Percentiles rank a stretch among this genome's conserved stretches.
Evolutionary conservation across 495 filamentous ascomycete species (phyloP).

Genomic region (Penicillium argentinense): DNA sequence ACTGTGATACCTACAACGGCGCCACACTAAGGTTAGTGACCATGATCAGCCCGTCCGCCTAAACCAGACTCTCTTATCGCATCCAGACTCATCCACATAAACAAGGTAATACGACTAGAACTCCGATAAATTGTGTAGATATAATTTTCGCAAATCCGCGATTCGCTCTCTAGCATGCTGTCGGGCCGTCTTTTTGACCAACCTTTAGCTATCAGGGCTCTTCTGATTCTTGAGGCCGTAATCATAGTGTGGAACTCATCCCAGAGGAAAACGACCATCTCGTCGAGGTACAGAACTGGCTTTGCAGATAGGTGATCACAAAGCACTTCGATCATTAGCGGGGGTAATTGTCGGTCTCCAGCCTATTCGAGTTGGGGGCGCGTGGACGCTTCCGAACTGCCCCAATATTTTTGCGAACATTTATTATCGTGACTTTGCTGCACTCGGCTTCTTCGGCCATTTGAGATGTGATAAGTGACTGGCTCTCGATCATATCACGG

Average conservation of each 20-base stretch:
- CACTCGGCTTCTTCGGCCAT: constrained; percentile 22
- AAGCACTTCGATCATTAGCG: constrained; percentile 20
- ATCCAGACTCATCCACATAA: not conserved
- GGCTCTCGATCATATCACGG: constrained; percentile 4
- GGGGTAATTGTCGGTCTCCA: constrained; percentile 12
- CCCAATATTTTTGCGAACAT: constrained; percentile 22
- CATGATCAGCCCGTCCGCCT: constrained; percentile 6
- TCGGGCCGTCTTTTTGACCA: constrained; percentile 16
- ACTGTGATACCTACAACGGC: constrained; percentile 29
- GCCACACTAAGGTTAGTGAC: constrained; percentile 29
- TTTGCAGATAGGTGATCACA: constrained; percentile 18
- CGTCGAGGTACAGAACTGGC: constrained; percentile 16
- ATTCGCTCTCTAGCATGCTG: constrained; percentile 17
- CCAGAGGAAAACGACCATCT: constrained; percentile 20
- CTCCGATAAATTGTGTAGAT: not conserved
- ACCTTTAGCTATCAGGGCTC: constrained; percentile 1
- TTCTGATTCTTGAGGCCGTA: constrained; percentile 14
- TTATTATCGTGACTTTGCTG: constrained; percentile 18
- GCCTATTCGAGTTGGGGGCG: not conserved
- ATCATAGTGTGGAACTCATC: constrained; percentile 11
- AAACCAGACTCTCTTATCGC: not conserved
- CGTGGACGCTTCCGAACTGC: constrained; percentile 12
- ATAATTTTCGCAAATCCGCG: constrained; percentile 24
- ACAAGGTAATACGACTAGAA: not conserved
- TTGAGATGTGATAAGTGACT: constrained; percentile 6